Percentiles rank a stretch among this genome's conserved stretches.
Conservation (phyloP, 208 protist species). For the Acanthamoeba culbertsoni region DNA sequence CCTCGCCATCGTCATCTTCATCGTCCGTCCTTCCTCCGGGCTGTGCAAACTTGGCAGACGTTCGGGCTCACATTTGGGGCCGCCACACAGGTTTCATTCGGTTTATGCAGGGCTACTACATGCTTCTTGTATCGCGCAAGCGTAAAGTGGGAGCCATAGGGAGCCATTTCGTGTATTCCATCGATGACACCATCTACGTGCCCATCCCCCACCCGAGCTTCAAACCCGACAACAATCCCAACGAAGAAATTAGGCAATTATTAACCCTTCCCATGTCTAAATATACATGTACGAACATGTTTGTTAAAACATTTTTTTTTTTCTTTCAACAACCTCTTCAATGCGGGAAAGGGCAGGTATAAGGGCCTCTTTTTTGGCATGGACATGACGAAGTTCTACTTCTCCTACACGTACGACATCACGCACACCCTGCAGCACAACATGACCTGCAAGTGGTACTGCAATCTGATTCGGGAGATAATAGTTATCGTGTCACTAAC, state of each 20-base stretch:
- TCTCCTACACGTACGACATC: conserved; percentile 94
- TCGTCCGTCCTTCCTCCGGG: too few species aligned
- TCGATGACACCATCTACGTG: conserved; percentile 82
- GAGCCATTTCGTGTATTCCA: conserved; percentile 89
- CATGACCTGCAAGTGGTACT: conserved; percentile 77
- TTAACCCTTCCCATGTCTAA: neutral
- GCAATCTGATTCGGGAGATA: neutral
- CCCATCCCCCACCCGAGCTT: conserved; percentile 61
- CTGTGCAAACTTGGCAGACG: too few species aligned
- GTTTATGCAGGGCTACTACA: conserved; percentile 92
- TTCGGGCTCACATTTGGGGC: too few species aligned
- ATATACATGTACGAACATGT: too few species aligned
- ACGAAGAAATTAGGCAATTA: neutral
- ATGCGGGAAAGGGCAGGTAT: conserved; percentile 73
- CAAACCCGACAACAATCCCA: neutral
- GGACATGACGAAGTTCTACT: conserved; percentile 90
- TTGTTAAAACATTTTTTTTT: too few species aligned
- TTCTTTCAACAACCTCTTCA: neutral
- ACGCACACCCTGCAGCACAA: conserved; percentile 94
- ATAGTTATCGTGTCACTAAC: too few species aligned
- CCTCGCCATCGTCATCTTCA: too few species aligned
- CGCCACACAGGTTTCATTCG: conserved; percentile 86
- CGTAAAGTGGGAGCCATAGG: conserved; percentile 88
- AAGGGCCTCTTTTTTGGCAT: conserved; percentile 83
- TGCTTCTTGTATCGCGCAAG: conserved; percentile 88